Evolutionary conservation across 1,139 yeast genomes (phyloP).

Genomic region (Lodderomyces elongisporus): DNA sequence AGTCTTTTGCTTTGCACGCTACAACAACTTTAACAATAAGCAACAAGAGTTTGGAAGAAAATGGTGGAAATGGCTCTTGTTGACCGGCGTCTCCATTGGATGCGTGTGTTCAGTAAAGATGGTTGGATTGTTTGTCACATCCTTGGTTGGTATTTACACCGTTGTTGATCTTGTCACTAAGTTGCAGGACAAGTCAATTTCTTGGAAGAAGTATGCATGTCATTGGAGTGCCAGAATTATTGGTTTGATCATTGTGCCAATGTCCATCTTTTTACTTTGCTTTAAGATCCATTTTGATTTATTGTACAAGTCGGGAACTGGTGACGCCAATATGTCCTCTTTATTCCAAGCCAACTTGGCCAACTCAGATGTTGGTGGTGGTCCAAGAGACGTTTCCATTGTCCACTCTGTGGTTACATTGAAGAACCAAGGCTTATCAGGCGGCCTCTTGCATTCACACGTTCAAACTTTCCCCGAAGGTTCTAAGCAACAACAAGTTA

Average conservation of each 20-base stretch:
- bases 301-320: conserved; percentile 76
- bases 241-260: conserved; percentile 59
- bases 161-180: conserved; percentile 67
- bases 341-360: conserved; percentile 89
- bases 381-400: conserved; percentile 83
- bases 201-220: conserved; percentile 44
- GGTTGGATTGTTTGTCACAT: conserved; percentile 77
- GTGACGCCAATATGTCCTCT: conserved; percentile 96
- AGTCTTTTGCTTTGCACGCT: conserved; percentile 68
- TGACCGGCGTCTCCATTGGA: conserved; percentile 73
- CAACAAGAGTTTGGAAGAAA: conserved; percentile 53
- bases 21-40: conserved; percentile 66
- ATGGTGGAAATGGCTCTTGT: conserved; percentile 93
- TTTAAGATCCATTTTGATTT: conserved; percentile 74
- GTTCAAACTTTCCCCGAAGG: conserved; percentile 93
- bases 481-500: conserved; percentile 92
- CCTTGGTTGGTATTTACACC: conserved; percentile 73
- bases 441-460: conserved; percentile 92
- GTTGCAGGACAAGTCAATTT: conserved; percentile 53
- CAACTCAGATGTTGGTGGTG: conserved; percentile 76
- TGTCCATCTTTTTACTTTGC: conserved; percentile 54
- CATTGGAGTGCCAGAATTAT: conserved; percentile 67
- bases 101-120: conserved; percentile 79
- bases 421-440: conserved; percentile 87
- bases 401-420: conserved; percentile 75